Evolutionary conservation across 1,139 yeast species (phyloP), one percentile per base, ranked within the genome.

Genomic region (Saccharomyces hybrid): DNA sequence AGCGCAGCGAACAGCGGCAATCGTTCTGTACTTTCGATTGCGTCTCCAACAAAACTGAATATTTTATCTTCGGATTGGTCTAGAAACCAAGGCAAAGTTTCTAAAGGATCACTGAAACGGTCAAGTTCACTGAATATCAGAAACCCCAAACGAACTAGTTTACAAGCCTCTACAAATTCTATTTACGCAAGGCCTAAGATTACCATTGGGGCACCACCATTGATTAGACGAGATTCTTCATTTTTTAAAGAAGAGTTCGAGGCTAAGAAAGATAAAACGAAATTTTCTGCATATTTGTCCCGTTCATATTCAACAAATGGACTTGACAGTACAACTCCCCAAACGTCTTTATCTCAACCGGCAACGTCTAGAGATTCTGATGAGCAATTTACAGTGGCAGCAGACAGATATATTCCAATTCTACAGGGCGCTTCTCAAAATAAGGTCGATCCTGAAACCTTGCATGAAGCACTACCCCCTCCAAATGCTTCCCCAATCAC

Each of bases 331-430:
- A 8, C 28, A 13, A 42, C 32, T 20, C 13, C n/a, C 4, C 42
- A 38, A 38, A 14, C 42, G 9, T 50, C 52, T 6, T 30, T 48
- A 16, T 50, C 52, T 3, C 52, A 50, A 11, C 52, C 48, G 4
- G 25, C 48, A 7, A 41, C 44, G 7, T 49, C 51, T 16, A 30
- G 48, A 11, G 47, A 44, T 30, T 16, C 42, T 8, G 52, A 50
- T 16, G 52, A 50, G 13, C 46, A 38, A 8, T 26, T 50, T 28
- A 50, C 52, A 1, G 25, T 50, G 11, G 38, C 38, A 14, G 38
- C 32, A n/a, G 83, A 79, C 60, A 68, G 83, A 54, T 79, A 78
- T 61, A 80, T 82, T 50, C 86, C 86, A 2, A 71, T 80, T 27
- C 66, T 83, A 48, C 64, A 61, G 50, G 77, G 74, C 59, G 72